phyloP scores from a whole-genome alignment of 768 basidiomycete species.

The Amanita thiersii region DNA sequence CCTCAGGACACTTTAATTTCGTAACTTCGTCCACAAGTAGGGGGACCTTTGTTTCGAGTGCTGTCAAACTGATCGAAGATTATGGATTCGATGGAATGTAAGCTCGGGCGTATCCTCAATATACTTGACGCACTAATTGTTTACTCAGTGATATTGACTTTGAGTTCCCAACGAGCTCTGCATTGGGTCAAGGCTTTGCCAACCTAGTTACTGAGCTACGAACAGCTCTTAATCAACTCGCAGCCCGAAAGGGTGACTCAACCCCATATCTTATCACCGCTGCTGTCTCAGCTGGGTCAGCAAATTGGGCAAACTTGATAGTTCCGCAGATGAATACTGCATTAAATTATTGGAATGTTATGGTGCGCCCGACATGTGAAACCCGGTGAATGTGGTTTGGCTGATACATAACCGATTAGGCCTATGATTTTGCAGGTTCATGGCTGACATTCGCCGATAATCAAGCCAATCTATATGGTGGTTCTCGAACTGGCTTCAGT shows the following conservation, averaged over 20 bases:
- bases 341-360: slow-evolving; percentile 74
- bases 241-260: slow-evolving; percentile 49
- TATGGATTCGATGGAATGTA: slow-evolving; percentile 79
- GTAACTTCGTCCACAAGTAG: slow-evolving; percentile 43
- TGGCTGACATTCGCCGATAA: slow-evolving; percentile 56
- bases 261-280: slow-evolving; percentile 53
- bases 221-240: slow-evolving; percentile 51
- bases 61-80: slow-evolving; percentile 59
- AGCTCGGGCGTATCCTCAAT: slow-evolving; percentile 13
- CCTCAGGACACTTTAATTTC: slow-evolving; percentile 55
- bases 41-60: slow-evolving; percentile 49
- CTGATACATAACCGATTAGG: slow-evolving; percentile 25
- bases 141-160: slow-evolving; percentile 59
- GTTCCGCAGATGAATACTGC: slow-evolving; percentile 59
- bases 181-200: slow-evolving; percentile 60
- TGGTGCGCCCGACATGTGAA: slow-evolving; percentile 34
- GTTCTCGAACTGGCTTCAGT: slow-evolving; percentile 50
- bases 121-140: background rate
- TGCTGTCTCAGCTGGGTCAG: slow-evolving; percentile 56
- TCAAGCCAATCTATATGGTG: slow-evolving; percentile 64
- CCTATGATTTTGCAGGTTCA: slow-evolving; percentile 72
- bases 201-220: slow-evolving; percentile 56
- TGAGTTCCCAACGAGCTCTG: slow-evolving; percentile 59
- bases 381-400: background rate
- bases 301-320: slow-evolving; percentile 48